These are phyloP conservation scores for Penicillium diatomitis DNA, from an alignment of 495 filamentous ascomycete genomes.

Conservation along the genomic window DNA sequence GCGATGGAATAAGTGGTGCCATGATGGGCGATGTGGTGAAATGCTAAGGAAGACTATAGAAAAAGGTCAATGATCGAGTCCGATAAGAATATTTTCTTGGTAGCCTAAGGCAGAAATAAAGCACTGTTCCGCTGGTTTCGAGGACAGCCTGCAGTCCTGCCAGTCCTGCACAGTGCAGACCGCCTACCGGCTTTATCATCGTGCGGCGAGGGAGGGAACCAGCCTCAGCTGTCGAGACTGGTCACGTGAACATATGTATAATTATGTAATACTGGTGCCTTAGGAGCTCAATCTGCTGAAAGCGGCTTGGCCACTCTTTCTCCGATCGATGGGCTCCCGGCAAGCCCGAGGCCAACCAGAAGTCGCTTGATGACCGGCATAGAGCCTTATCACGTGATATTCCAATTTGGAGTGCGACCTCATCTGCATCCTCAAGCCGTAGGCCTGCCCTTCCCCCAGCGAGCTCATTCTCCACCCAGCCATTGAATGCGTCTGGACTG, in stretches of 20 bases:
- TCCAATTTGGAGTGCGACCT: conserved; percentile 36
- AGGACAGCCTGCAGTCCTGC: no score
- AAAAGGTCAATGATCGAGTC: conserved; percentile 26
- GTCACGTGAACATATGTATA: no score
- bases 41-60: conserved; percentile 8
- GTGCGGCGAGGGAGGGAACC: no score
- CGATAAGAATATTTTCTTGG: conserved; percentile 29
- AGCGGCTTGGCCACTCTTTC: no score
- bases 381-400: conserved; percentile 30
- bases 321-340: no score
- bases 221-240: no score
- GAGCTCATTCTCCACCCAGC: conserved; percentile 22
- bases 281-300: no score
- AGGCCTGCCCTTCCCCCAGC: conserved; percentile 25
- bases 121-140: neutral
- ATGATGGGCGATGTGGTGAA: conserved; percentile 23
- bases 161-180: no score
- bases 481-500: conserved; percentile 37
- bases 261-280: no score
- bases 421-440: conserved; percentile 22
- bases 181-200: no score
- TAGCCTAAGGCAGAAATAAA: conserved; percentile 26
- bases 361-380: conserved; percentile 31
- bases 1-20: conserved; percentile 39
- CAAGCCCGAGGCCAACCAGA: conserved; percentile 25